phyloP scores from a whole-genome alignment of 768 basidiomycete genomes.

The Trametes punicea region DNA sequence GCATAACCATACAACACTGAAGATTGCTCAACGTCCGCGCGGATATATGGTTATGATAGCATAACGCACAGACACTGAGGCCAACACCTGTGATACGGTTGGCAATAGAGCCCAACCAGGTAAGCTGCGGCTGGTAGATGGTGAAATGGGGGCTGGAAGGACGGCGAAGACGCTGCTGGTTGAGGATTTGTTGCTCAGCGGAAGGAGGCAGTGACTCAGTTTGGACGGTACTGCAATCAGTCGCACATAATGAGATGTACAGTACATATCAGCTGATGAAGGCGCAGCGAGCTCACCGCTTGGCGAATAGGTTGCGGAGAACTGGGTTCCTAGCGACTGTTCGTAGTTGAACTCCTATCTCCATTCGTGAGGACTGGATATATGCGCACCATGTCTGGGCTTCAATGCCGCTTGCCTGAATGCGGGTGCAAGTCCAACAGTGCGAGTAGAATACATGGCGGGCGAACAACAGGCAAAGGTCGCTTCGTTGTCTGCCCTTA shows the following conservation, averaged over 20 bases:
- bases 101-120: constrained; percentile 82
- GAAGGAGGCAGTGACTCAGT: constrained; percentile 64
- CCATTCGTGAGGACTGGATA: neutral
- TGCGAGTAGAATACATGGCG: constrained; percentile 43
- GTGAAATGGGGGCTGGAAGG: constrained; percentile 94
- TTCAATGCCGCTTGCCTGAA: constrained; percentile 49
- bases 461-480: neutral
- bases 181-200: constrained; percentile 62
- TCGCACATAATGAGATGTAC: neutral
- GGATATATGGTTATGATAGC: neutral
- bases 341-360: neutral
- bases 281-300: constrained; percentile 21
- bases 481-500: constrained; percentile 1
- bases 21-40: neutral
- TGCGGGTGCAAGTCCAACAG: constrained; percentile 55
- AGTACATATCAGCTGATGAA: neutral
- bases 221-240: constrained; percentile 47
- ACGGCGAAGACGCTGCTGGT: constrained; percentile 83
- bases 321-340: constrained; percentile 20
- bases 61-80: constrained; percentile 68
- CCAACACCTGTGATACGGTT: constrained; percentile 84
- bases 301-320: constrained; percentile 21
- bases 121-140: constrained; percentile 94
- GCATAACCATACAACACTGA: constrained; percentile 86
- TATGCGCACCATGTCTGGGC: constrained; percentile 29